Conservation (phyloP, 768 basidiomycete species). For the Strobilomyces confusus region DNA sequence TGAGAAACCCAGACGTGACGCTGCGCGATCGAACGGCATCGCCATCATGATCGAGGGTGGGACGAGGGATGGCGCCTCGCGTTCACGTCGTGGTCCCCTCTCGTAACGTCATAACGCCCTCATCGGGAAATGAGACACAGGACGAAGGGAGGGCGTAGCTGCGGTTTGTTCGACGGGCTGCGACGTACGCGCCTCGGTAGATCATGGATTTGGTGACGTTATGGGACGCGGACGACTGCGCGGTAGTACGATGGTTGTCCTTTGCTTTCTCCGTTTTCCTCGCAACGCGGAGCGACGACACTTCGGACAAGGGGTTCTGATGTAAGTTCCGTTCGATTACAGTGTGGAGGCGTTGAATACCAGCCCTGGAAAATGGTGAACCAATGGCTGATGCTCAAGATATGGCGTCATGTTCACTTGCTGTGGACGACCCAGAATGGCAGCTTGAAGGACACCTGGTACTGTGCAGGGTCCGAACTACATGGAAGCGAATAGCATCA, state of each 20-base stretch:
- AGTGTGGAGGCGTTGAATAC: neutral
- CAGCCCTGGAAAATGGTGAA: neutral
- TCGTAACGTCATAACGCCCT: neutral
- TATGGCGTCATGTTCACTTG: neutral
- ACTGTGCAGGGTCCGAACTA: neutral
- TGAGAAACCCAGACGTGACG: neutral
- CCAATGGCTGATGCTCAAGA: neutral
- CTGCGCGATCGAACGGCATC: neutral
- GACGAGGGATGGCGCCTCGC: neutral
- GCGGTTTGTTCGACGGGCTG: no score
- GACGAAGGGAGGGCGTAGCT: neutral
- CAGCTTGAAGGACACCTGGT: neutral
- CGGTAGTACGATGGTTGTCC: no score
- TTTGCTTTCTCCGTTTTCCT: neutral
- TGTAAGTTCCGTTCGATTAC: neutral
- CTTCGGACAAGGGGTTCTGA: neutral
- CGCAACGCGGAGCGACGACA: neutral
- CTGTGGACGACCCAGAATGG: neutral
- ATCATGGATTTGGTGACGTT: constrained; percentile 6
- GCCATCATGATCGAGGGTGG: neutral
- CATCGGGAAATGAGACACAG: neutral
- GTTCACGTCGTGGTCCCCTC: neutral
- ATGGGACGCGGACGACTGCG: neutral
- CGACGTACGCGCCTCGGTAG: neutral
- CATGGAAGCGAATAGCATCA: no score